A percentile compares a stretch with the other conserved stretches of the same genome.
These are phyloP conservation scores for Microbotryum intermedium DNA, from an alignment of 1,284 basidiomycete genomes.

Conservation along the genomic window DNA sequence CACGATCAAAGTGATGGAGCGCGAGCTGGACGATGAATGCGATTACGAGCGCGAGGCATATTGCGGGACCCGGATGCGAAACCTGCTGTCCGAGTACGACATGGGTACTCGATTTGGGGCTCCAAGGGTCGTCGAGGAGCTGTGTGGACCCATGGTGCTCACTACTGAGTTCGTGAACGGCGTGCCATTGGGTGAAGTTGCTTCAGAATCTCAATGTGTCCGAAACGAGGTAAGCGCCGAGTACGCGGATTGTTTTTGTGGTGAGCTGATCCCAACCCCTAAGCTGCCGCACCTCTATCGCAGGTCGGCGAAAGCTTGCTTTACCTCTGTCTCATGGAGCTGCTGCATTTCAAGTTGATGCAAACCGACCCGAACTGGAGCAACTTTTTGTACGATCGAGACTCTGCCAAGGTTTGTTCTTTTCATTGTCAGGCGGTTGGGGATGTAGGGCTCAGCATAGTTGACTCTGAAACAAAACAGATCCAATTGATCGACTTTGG, in stretches of 20 bases:
- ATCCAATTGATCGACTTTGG: slow-evolving; percentile 94
- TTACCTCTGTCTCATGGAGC: slow-evolving; percentile 77
- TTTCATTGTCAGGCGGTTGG: background rate
- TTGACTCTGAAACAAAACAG: slow-evolving; percentile 38
- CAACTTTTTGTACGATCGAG: slow-evolving; percentile 82
- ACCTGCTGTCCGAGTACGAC: slow-evolving; percentile 44
- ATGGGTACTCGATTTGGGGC: slow-evolving; percentile 64
- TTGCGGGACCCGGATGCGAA: slow-evolving; percentile 58
- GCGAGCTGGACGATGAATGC: slow-evolving; percentile 91
- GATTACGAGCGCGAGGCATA: slow-evolving; percentile 81
- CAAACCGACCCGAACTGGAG: slow-evolving; percentile 99
- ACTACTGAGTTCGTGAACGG: slow-evolving; percentile 85
- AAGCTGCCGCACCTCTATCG: background rate
- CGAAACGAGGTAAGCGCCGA: too few relatives aligned
- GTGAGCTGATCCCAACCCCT: background rate
- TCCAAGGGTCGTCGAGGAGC: slow-evolving; percentile 68
- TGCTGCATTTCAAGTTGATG: slow-evolving; percentile 88
- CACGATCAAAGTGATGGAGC: slow-evolving; percentile 78
- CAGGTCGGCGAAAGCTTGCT: slow-evolving; percentile 78
- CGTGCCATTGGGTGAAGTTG: slow-evolving; percentile 53
- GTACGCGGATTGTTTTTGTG: background rate
- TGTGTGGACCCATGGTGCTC: slow-evolving; percentile 70
- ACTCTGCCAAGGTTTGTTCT: slow-evolving; percentile 47
- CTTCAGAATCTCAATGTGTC: too few relatives aligned
- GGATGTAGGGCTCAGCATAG: background rate